Conservation (phyloP, 2,329 filamentous ascomycete species). For the Grosmannia huntii region DNA sequence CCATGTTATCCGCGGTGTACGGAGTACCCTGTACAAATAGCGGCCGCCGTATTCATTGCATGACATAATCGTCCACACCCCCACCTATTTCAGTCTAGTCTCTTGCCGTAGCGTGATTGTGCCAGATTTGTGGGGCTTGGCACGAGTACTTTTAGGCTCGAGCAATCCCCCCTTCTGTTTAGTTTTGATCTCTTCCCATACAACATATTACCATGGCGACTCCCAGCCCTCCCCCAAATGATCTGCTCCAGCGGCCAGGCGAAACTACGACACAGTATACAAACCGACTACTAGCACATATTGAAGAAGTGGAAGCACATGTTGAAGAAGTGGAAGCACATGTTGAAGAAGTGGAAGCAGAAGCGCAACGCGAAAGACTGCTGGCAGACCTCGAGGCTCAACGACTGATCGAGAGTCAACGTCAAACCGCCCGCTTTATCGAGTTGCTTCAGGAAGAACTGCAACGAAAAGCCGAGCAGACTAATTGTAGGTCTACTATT, state of each 20-base stretch:
- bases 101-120: no score
- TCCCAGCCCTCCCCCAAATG: constrained; percentile 1
- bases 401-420: constrained; percentile 1
- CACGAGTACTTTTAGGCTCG: no score
- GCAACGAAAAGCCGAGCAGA: not conserved
- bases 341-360: not conserved
- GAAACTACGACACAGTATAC: not conserved
- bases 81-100: no score
- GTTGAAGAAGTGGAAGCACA: not conserved
- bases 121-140: no score
- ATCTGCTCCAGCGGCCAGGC: constrained; percentile 1
- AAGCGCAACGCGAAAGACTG: not conserved
- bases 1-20: no score
- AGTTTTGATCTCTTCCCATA: not conserved
- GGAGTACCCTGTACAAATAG: no score
- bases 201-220: not conserved
- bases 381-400: not conserved
- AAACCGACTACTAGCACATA: not conserved
- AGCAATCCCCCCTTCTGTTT: no score
- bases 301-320: no score
- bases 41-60: no score
- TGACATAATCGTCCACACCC: no score
- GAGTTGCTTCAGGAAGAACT: constrained; percentile 3
- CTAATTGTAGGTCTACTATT: not conserved
- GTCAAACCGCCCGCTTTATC: not conserved